phyloP scores from a whole-genome alignment of 2,329 filamentous ascomycete genomes.

The Stagonosporopsis cucurbitacearum region DNA sequence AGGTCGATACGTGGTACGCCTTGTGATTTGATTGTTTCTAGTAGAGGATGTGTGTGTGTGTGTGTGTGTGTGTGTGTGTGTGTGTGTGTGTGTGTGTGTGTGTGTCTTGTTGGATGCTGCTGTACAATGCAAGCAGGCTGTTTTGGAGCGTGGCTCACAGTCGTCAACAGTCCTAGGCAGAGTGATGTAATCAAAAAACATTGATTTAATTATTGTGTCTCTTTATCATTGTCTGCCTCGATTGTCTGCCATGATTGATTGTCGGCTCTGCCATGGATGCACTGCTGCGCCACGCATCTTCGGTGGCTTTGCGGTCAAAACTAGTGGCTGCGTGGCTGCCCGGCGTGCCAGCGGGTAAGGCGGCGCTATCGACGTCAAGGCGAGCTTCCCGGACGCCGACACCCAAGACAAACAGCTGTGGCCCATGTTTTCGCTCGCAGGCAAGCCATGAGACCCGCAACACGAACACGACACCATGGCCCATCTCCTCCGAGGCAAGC shows the following conservation, averaged over 20 bases:
- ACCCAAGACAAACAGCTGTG: constrained; percentile 20
- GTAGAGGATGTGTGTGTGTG: too few relatives aligned
- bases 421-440: constrained; percentile 17
- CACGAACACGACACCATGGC: constrained; percentile 66
- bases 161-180: not conserved
- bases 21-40: constrained; percentile 4
- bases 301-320: not conserved
- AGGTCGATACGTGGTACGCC: not conserved
- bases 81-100: too few relatives aligned
- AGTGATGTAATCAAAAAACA: constrained; percentile 8
- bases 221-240: not conserved
- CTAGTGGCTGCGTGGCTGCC: constrained; percentile 20
- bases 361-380: constrained; percentile 18
- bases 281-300: not conserved
- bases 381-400: constrained; percentile 19
- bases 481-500: constrained; percentile 87
- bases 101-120: not conserved
- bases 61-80: too few relatives aligned
- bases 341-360: constrained; percentile 22
- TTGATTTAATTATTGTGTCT: too few relatives aligned
- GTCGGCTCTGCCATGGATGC: too few relatives aligned
- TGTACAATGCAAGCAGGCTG: constrained; percentile 5
- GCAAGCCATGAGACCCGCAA: constrained; percentile 38
- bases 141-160: constrained; percentile 7
- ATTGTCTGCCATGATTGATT: too few relatives aligned